phyloP scores from a whole-genome alignment of 306 rosid genomes.

The Vigna unguiculata region DNA sequence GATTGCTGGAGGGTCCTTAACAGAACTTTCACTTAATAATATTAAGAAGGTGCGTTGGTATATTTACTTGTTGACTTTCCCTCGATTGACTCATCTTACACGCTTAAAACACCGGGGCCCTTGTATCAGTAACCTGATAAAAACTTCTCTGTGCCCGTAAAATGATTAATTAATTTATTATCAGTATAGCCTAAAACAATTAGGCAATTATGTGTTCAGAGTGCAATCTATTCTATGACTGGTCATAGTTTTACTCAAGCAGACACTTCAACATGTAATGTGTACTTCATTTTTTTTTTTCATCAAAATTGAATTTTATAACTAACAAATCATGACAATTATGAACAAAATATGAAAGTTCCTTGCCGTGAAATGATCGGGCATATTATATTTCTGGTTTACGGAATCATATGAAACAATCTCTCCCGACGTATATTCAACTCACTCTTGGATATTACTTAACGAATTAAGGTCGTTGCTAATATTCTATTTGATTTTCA shows the following conservation, averaged over 20 bases:
- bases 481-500: slow-evolving; percentile 32
- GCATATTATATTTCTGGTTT: background rate
- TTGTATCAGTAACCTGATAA: slow-evolving; percentile 10
- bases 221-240: background rate
- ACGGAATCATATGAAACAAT: slow-evolving; percentile 33
- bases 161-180: slow-evolving; percentile 23
- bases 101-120: background rate
- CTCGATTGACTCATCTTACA: background rate
- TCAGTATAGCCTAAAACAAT: background rate
- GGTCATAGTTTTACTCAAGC: slow-evolving; percentile 1
- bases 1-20: slow-evolving; percentile 61
- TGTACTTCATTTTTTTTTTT: slow-evolving; percentile 22
- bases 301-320: slow-evolving; percentile 7
- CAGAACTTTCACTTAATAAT: slow-evolving; percentile 79
- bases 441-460: slow-evolving; percentile 8
- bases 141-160: slow-evolving; percentile 13
- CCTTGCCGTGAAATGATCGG: background rate
- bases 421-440: background rate
- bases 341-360: slow-evolving; percentile 13
- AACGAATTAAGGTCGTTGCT: slow-evolving; percentile 13
- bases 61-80: slow-evolving; percentile 19
- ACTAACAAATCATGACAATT: background rate
- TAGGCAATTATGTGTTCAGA: slow-evolving; percentile 4
- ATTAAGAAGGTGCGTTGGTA: slow-evolving; percentile 63
- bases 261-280: background rate